These are phyloP conservation scores for Cercospora canescens DNA, from an alignment of 2,329 filamentous ascomycete genomes.

Conservation along the genomic window DNA sequence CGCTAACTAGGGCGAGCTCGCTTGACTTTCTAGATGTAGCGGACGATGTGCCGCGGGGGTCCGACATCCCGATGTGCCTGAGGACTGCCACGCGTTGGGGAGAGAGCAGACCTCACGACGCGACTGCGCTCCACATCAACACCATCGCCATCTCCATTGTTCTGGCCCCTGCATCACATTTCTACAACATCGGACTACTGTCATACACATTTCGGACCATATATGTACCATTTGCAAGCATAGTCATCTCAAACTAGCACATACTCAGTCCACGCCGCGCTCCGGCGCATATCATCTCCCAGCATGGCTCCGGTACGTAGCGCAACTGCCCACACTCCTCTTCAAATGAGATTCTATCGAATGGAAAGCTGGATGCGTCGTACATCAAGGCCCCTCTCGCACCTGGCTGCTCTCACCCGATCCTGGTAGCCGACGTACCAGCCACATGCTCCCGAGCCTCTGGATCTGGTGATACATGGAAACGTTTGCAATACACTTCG, in stretches of 20 bases:
- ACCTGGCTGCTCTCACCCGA: background rate
- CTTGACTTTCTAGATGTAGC: background rate
- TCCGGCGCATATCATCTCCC: background rate
- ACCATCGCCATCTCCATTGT: background rate
- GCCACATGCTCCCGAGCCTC: conserved; percentile 8
- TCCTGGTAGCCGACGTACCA: conserved; percentile 3
- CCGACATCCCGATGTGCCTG: conserved; percentile 10
- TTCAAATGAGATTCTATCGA: background rate
- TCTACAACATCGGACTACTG: background rate
- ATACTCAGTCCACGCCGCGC: background rate
- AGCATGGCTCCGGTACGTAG: conserved; percentile 16
- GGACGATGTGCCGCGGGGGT: conserved; percentile 7
- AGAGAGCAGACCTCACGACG: conserved; percentile 3
- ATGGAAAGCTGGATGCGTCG: background rate
- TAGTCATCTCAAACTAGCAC: background rate
- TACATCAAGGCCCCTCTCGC: background rate
- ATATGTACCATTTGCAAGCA: background rate
- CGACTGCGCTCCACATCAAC: background rate
- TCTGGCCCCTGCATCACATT: background rate
- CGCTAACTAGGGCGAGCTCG: background rate
- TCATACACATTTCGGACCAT: background rate
- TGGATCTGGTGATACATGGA: conserved; percentile 5
- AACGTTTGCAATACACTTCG: background rate
- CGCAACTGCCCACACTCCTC: background rate
- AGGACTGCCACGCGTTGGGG: background rate